Conservation (phyloP, 345 rosid genomes). For the Mercurialis annua region DNA sequence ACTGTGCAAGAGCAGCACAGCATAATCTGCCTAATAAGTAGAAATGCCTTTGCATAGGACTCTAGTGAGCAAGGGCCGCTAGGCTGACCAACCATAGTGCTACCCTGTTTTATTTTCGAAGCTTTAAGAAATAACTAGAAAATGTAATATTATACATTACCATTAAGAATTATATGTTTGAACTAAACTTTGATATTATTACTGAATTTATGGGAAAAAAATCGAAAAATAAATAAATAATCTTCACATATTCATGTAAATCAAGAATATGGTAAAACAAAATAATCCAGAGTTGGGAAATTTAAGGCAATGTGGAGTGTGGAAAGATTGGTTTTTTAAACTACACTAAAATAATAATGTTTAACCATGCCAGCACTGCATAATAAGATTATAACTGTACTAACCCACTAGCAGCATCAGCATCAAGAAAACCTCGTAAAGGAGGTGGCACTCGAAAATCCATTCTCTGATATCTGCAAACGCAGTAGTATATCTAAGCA, state of each 20-base stretch:
- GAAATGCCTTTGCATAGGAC: too few relatives aligned
- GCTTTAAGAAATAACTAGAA: too few relatives aligned
- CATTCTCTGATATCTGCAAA: conserved; percentile 76
- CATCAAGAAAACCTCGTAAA: conserved; percentile 57
- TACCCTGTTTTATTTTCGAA: too few relatives aligned
- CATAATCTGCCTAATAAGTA: too few relatives aligned
- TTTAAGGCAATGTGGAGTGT: background rate
- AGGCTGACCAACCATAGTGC: too few relatives aligned
- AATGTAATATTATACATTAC: too few relatives aligned
- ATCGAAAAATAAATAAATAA: background rate
- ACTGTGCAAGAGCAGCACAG: too few relatives aligned
- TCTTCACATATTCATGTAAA: background rate
- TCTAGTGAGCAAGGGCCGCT: too few relatives aligned
- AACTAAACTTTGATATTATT: too few relatives aligned
- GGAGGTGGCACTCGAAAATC: conserved; percentile 84
- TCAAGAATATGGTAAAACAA: background rate
- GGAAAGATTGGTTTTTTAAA: background rate
- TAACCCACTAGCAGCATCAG: conserved; percentile 49
- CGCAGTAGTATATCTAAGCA: conserved; percentile 15
- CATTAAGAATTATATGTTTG: too few relatives aligned
- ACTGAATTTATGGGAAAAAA: too few relatives aligned
- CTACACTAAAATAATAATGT: background rate
- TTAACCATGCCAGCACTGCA: background rate
- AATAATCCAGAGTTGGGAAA: background rate
- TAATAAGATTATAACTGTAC: conserved; percentile 16